Percentiles rank a stretch among this genome's conserved stretches.
phyloP scores from a whole-genome alignment of 2,329 filamentous ascomycete species.

The Aspergillus hortae region DNA sequence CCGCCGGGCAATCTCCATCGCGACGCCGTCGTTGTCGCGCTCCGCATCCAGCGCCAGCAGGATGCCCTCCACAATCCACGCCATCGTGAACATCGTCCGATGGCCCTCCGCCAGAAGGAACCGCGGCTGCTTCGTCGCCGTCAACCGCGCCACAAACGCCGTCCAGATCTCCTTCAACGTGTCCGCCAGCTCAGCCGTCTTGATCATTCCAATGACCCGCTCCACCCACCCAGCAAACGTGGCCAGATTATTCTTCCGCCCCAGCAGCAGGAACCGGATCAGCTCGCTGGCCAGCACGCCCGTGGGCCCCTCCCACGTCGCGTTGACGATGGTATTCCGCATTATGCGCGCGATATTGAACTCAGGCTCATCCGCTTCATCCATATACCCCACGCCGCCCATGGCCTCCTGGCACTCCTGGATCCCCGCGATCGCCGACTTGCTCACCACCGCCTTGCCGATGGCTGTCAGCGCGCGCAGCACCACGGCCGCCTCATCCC shows the following conservation, averaged over 20 bases:
- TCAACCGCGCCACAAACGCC: conserved; percentile 14
- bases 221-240: conserved; percentile 42
- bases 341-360: conserved; percentile 65
- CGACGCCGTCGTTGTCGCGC: conserved; percentile 29
- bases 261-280: conserved; percentile 32
- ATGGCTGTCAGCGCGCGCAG: conserved; percentile 30
- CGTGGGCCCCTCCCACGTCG: conserved; percentile 70
- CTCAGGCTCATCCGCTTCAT: conserved; percentile 50
- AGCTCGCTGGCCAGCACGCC: conserved; percentile 62
- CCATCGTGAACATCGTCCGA: conserved; percentile 34
- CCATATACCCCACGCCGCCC: conserved; percentile 39
- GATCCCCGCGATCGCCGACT: conserved; percentile 27
- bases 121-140: conserved; percentile 11
- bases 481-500: conserved; percentile 21
- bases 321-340: conserved; percentile 56
- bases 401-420: conserved; percentile 39
- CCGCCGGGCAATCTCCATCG: conserved; percentile 33
- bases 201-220: conserved; percentile 25
- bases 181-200: conserved; percentile 2
- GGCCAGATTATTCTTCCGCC: conserved; percentile 16
- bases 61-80: conserved; percentile 32
- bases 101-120: conserved; percentile 27
- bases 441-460: conserved; percentile 34
- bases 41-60: conserved; percentile 39
- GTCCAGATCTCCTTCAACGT: conserved; percentile 15